Evolutionary conservation across 139 green algal species (phyloP), one percentile per base, ranked within the genome.

Genomic region (Chlamydomonas incerta): DNA sequence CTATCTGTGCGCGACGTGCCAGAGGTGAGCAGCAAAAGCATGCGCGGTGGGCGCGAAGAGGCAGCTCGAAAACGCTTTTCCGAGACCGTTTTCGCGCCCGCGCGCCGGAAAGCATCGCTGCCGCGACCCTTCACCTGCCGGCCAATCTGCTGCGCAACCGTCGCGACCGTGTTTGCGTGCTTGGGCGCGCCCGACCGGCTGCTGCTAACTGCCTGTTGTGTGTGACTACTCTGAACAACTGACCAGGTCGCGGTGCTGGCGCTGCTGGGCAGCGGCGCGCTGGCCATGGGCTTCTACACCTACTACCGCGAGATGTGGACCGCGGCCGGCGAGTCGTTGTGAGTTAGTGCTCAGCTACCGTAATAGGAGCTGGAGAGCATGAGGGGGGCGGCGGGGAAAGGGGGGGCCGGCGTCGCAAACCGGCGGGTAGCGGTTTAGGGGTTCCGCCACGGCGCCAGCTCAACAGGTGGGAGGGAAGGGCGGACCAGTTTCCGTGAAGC

Each of bases 251-350:
- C 17, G 1, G 37, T 33, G 15, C 57, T 86, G 52, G 68, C 55
- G 4, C 10, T 55, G 10, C 68, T 86, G 34, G 35, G 26, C 5
- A 11, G 29, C 50, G 52, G 33, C 35, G 68, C 68, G 11, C 34
- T 80, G 14, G 20, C 41, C 35, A 60, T 62, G 68, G 80, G 52
- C 24, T 3, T 31, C 5, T 86, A 86, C 80, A 86, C 68, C 35
- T 80, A 34, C 68, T 33, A 71, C 55, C 80, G 80, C 17, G 55
- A 72, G 34, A 68, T 58, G 26, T 70, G 33, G 17, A 85, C 79
- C 5, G 18, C 68, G 6, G 52, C 68, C 2, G 80, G 80, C 0
- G 80, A 79, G 80, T 60, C 68, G 24, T 86, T 86, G 80, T 86
- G 69, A 86, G 80, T 72, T 34, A 18, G 62, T 15, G 62, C n/a